phyloP scores from a whole-genome alignment of 2,329 filamentous ascomycete genomes.

The Exophiala xenobiotica region DNA sequence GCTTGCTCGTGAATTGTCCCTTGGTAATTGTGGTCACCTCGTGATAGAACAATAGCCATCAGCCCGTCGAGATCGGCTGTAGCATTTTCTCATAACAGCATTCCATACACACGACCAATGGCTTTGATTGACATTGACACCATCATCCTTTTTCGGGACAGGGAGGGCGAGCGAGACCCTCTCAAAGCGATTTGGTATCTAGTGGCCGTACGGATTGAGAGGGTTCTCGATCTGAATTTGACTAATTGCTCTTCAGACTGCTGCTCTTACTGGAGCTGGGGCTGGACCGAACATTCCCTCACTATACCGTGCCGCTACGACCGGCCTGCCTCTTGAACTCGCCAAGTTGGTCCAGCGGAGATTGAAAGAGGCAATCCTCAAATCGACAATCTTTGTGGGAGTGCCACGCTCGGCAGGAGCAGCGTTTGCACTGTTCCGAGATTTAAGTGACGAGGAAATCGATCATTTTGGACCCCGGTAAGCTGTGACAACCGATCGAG shows the following conservation, averaged over 20 bases:
- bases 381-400: not conserved
- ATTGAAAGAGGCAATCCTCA: not conserved
- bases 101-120: too few species aligned
- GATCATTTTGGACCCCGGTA: constrained; percentile 1
- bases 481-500: too few species aligned
- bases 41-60: too few species aligned
- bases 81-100: too few species aligned
- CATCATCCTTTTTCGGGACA: not conserved
- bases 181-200: not conserved
- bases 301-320: not conserved
- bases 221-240: not conserved
- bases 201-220: not conserved
- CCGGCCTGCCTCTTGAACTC: not conserved
- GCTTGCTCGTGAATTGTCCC: too few species aligned
- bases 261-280: not conserved
- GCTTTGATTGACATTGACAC: too few species aligned
- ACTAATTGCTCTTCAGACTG: not conserved
- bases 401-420: not conserved
- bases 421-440: not conserved
- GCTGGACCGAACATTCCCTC: not conserved
- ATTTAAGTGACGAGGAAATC: not conserved
- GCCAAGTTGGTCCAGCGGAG: not conserved
- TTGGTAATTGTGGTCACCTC: too few species aligned
- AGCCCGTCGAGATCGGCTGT: too few species aligned
- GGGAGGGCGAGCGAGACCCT: not conserved